Evolutionary conservation across 345 rosid genomes (phyloP), one percentile per base, ranked within the genome.

Genomic region (Populus nigra): DNA sequence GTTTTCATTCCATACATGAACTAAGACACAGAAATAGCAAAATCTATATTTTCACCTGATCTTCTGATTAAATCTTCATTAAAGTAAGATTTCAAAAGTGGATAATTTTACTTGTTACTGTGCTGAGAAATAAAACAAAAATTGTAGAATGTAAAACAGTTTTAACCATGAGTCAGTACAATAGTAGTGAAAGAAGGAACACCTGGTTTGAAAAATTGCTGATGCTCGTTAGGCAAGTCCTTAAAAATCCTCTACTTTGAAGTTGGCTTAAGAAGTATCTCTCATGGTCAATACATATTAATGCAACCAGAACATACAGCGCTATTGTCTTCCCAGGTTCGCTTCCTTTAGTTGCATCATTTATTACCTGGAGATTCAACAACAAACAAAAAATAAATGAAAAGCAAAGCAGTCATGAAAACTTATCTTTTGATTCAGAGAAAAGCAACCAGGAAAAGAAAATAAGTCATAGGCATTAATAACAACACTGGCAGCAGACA

Each of bases 301-400:
- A 83, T 31, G 93, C 94, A 83, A 92, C 99, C 76, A 95, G 83
- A 82, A 95, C 97, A 79, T 93, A 93, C 47, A 95, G 90, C 22
- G 99, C 89, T 78, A 93, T 82, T 43, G 93, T 92, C 84, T 93
- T 95, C 78, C 98, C 98, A 81, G 93, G 88, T 79, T 93, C 98
- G 81, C 99, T 92, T 71, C 98, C 97, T 74, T 88, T 97, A 83
- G 85, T 81, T 63, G 96, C 94, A 81, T 95, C 99, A 85, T 88
- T 95, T 77, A 88, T 92, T 78, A 93, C 89, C 97, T 94, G 86
- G 67, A 78, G 74, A 80, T 65, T 38, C n/a, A 27, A 68, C 12
- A 80, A 70, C 82, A 68, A 77, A 41, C 63, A 80, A 29, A 20
- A 23, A 75, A 29, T 31, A 78, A 43, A 67, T 57, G 65, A 68